Conservation (phyloP, 2,329 filamentous ascomycete species). For the Paecilomyces variotii region DNA sequence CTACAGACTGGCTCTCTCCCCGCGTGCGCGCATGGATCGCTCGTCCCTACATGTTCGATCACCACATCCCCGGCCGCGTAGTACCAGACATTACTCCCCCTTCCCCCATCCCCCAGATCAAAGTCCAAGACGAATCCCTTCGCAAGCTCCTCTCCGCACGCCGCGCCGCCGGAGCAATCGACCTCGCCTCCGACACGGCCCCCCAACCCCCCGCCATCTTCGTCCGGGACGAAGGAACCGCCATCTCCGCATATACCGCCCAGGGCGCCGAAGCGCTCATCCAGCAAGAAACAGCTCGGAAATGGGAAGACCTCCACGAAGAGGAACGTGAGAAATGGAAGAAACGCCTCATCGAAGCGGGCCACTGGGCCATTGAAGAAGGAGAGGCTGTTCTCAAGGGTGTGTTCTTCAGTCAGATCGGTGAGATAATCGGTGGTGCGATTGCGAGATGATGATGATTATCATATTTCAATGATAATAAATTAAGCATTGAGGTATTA, state of each 20-base stretch:
- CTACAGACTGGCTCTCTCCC: constrained; percentile 48
- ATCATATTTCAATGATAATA: neutral
- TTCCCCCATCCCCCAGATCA: constrained; percentile 6
- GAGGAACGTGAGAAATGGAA: constrained; percentile 63
- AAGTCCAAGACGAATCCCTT: constrained; percentile 12
- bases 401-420: constrained; percentile 68
- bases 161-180: constrained; percentile 12
- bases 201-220: constrained; percentile 14
- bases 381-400: constrained; percentile 70
- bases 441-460: constrained; percentile 1
- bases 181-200: constrained; percentile 7
- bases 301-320: constrained; percentile 63
- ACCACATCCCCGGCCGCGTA: constrained; percentile 9
- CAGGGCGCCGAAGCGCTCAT: constrained; percentile 1
- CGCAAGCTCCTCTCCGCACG: constrained; percentile 21
- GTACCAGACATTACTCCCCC: constrained; percentile 9
- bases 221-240: constrained; percentile 9
- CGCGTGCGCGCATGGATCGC: constrained; percentile 37
- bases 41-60: constrained; percentile 29
- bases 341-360: constrained; percentile 57
- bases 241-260: neutral
- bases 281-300: constrained; percentile 17
- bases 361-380: constrained; percentile 72
- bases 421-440: constrained; percentile 47
- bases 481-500: constrained; percentile 2